Evolutionary conservation across 1,284 basidiomycete species (phyloP), one percentile per base, ranked within the genome.

Genomic region (Golubevia pallescens): DNA sequence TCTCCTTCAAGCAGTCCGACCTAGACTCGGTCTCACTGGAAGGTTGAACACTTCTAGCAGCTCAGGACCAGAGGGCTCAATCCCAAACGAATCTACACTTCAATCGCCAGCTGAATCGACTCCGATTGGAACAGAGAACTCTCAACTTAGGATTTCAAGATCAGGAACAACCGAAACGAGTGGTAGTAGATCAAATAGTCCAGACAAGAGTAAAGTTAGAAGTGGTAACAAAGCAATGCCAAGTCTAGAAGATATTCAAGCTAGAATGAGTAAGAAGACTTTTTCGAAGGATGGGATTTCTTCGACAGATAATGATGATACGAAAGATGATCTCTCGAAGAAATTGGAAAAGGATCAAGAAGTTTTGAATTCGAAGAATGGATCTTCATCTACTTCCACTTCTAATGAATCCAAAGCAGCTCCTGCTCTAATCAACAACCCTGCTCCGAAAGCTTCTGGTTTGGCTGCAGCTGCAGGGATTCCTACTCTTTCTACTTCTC

Each of bases 171-270:
- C 60, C 1, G 57, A 62, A 21, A 16, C 54, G 42, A 55, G 61
- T 7, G 23, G 21, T 10, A 53, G 34, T 21, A 53, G 20, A 8
- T 51, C 34, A 38, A 7, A 13, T 8, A 13, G 66, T 0, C 56
- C 60, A 21, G 70, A 64, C 0, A 66, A 70, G 2, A 67, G 63
- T 10, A 72, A 69, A 28, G 62, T 66, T 55, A 38, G 59, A 42
- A 64, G 66, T 61, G 60, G 64, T 13, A 58, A 62, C n/a, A 68
- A 77, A 14, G 75, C 68, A 0, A 58, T 81, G 32, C 80, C 80
- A 0, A 83, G 75, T 57, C 62, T 83, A 10, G 78, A 78, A 20
- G 80, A 81, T 34, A 83, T 83, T 48, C 71, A 71, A 23, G 75
- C 75, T n/a, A 72, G 79, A 0, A 71, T 83, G 71, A 65, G 69